phyloP scores from a whole-genome alignment of 495 filamentous ascomycete genomes.

The Aspergillus coremiiformis region DNA sequence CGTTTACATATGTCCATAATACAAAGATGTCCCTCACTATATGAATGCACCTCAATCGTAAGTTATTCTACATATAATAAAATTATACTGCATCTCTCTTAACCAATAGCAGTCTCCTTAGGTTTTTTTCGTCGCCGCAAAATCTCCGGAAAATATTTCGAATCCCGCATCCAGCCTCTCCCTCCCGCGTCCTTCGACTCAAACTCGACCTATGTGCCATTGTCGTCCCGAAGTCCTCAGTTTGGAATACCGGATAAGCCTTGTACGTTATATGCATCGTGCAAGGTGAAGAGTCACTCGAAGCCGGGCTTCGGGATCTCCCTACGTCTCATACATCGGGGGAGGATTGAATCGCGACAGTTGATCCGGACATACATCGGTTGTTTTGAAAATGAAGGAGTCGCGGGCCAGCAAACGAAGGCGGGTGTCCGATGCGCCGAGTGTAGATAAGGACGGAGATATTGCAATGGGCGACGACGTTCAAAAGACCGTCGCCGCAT shows the following conservation, averaged over 20 bases:
- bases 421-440: slow-evolving; percentile 26
- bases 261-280: not conserved
- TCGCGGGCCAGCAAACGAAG: slow-evolving; percentile 36
- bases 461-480: slow-evolving; percentile 22
- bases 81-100: not conserved
- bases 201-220: not conserved
- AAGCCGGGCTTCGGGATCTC: not conserved
- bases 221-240: not conserved
- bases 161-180: slow-evolving; percentile 1
- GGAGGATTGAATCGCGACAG: not conserved
- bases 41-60: not conserved
- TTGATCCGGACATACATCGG: not conserved
- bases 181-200: not conserved
- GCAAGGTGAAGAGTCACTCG: not conserved
- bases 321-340: not conserved
- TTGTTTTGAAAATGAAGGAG: slow-evolving; percentile 27
- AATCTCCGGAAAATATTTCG: not conserved
- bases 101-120: not conserved
- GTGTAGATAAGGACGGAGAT: slow-evolving; percentile 32
- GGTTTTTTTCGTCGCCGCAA: not conserved
- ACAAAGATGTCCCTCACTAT: not conserved
- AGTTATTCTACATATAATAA: not conserved
- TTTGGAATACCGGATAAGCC: not conserved
- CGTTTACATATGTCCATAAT: not conserved
- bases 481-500: too few species aligned